Evolutionary conservation across 768 basidiomycete species (phyloP), one percentile per base, ranked within the genome.

Genomic region (Tulasnella calospora): DNA sequence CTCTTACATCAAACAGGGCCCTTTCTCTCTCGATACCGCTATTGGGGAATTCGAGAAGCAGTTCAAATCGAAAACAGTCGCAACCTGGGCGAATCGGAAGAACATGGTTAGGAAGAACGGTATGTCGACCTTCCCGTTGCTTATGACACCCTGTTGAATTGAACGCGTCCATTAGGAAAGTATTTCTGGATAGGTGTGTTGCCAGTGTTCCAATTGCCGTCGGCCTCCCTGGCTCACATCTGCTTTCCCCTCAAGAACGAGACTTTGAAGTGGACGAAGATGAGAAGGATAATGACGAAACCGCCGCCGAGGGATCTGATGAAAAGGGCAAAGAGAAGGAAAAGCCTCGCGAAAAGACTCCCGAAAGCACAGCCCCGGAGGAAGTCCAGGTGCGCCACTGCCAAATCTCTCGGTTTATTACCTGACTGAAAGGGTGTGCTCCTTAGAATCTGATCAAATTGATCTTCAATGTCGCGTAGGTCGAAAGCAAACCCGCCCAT

Each of bases 21-120:
- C 89, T 21, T 90, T 85, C 81, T 17, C 82, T 3, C 36, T 87
- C 0, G 73, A 81, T 7, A 74, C 38, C 0, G 90, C 88, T 1
- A 83, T 89, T 40, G 77, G n/a, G 23, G 87, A 88, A 80, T 91
- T 90, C 83, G 89, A 89, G 82, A 88, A 88, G 79, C 89, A 90
- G 82, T 91, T 90, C 85, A 89, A 85, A 82, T 80, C 85, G 1
- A 91, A 91, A 82, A 85, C 89, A 1, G 87, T 83, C 0, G 84
- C 84, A 1, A 81, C 81, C 51, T 91, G 90, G 90, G 88, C 88
- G 79, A 78, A 85, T 19, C 82, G 89, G 27, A 84, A 87, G 19
- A 87, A 86, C 21, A 89, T 89, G 89, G 83, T 85, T 4, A 83
- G 89, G 38, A 88, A 87, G 82, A 85, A 85, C 82, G 89, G 89